A percentile compares a stretch with the other conserved stretches of the same genome.
Conservation (phyloP, 140 eudicot genomes). For the Anethum foeniculum region DNA sequence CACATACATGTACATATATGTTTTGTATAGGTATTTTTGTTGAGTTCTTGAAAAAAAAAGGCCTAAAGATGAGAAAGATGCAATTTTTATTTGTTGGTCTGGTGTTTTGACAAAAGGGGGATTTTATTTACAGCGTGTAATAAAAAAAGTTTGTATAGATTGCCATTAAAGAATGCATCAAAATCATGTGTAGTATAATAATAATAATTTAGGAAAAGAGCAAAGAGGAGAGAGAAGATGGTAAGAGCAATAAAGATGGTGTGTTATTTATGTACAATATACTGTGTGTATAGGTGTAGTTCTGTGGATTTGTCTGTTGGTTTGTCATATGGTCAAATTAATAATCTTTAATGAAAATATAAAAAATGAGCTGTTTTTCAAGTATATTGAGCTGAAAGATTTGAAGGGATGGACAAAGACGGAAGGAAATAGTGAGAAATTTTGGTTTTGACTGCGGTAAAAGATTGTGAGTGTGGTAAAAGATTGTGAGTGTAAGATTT, state of each 20-base stretch:
- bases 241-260: neutral
- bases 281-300: neutral
- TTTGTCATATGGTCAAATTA: neutral
- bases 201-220: neutral
- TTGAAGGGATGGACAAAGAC: neutral
- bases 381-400: neutral
- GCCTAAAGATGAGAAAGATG: neutral
- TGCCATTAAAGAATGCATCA: slow-evolving; percentile 6
- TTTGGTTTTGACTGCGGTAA: neutral
- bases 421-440: neutral
- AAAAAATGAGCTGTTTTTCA: neutral
- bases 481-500: neutral
- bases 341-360: neutral
- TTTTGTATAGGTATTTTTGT: neutral
- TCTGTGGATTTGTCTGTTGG: neutral
- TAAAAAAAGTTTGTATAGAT: neutral
- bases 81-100: neutral
- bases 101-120: slow-evolving; percentile 3
- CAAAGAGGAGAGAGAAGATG: neutral
- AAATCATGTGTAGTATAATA: neutral
- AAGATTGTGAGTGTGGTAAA: neutral
- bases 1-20: neutral
- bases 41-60: neutral
- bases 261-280: neutral
- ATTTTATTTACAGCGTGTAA: neutral